These are phyloP conservation scores for Phaeotremella skinneri DNA, from an alignment of 768 basidiomycete genomes.

Conservation along the genomic window DNA sequence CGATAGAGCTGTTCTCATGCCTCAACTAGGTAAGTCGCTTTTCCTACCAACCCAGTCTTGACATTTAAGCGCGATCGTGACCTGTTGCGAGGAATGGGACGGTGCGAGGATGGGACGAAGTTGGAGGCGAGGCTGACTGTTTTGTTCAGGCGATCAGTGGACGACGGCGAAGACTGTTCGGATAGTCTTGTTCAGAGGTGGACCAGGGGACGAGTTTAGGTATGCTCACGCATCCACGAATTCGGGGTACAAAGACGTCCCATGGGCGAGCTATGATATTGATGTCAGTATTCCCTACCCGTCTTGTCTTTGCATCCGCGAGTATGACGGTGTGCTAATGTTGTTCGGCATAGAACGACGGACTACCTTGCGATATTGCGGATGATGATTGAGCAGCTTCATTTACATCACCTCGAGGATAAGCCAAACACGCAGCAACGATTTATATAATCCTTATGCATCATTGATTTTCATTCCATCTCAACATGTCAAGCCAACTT, in stretches of 20 bases:
- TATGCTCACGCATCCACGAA: constrained; percentile 34
- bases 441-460: too few relatives aligned
- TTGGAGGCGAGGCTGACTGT: background rate
- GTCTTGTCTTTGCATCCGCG: too few relatives aligned
- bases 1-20: constrained; percentile 47
- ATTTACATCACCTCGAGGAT: too few relatives aligned
- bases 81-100: too few relatives aligned
- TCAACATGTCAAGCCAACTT: too few relatives aligned
- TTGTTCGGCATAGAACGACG: constrained; percentile 28
- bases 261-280: constrained; percentile 47
- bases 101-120: background rate
- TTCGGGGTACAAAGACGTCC: constrained; percentile 17
- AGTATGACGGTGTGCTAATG: too few relatives aligned
- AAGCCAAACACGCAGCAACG: too few relatives aligned
- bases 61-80: too few relatives aligned
- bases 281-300: constrained; percentile 31
- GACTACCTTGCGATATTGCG: constrained; percentile 32
- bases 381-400: too few relatives aligned
- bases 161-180: constrained; percentile 40
- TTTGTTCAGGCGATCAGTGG: constrained; percentile 42
- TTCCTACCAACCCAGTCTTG: background rate
- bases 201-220: constrained; percentile 33
- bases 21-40: constrained; percentile 43
- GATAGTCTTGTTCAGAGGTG: constrained; percentile 43
- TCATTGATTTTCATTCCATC: too few relatives aligned